These are phyloP conservation scores for Candida pseudoglaebosa DNA, from an alignment of 805 yeast genomes.

Conservation along the genomic window DNA sequence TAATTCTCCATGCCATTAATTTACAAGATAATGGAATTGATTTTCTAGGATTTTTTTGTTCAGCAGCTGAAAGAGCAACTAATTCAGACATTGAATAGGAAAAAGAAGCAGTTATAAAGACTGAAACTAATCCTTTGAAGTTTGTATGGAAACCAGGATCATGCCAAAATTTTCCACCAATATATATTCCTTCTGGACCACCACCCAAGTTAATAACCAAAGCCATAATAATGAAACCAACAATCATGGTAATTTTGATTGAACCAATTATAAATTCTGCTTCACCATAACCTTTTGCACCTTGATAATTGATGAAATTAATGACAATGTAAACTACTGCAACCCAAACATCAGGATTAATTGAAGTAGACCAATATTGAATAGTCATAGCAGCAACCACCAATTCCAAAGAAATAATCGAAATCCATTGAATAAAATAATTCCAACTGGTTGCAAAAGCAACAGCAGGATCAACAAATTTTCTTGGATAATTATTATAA, in stretches of 20 bases:
- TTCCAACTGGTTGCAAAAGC: slow-evolving; percentile 34
- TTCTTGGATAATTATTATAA: slow-evolving; percentile 30
- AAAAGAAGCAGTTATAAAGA: slow-evolving; percentile 31
- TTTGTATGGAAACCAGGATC: slow-evolving; percentile 34
- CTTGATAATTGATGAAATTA: slow-evolving; percentile 27
- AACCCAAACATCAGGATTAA: slow-evolving; percentile 36
- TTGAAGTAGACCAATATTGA: slow-evolving; percentile 27
- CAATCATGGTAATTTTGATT: slow-evolving; percentile 31
- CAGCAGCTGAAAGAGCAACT: slow-evolving; percentile 37
- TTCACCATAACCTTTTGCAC: slow-evolving; percentile 36
- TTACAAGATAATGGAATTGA: slow-evolving; percentile 39
- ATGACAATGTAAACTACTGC: slow-evolving; percentile 29
- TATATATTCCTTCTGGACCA: slow-evolving; percentile 27
- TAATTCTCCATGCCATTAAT: slow-evolving; percentile 42
- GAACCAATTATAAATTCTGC: slow-evolving; percentile 29
- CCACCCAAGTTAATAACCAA: slow-evolving; percentile 33
- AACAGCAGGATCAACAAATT: slow-evolving; percentile 35
- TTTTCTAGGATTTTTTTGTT: slow-evolving; percentile 35
- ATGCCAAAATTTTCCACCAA: slow-evolving; percentile 32
- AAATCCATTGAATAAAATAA: slow-evolving; percentile 34
- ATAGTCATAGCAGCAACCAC: slow-evolving; percentile 35
- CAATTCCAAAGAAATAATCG: slow-evolving; percentile 30
- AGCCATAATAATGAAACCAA: slow-evolving; percentile 33
- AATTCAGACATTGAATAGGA: slow-evolving; percentile 35
- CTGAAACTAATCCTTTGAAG: slow-evolving; percentile 35